Conservation (phyloP, 805 yeast species). For the Candida palmyrensis region DNA sequence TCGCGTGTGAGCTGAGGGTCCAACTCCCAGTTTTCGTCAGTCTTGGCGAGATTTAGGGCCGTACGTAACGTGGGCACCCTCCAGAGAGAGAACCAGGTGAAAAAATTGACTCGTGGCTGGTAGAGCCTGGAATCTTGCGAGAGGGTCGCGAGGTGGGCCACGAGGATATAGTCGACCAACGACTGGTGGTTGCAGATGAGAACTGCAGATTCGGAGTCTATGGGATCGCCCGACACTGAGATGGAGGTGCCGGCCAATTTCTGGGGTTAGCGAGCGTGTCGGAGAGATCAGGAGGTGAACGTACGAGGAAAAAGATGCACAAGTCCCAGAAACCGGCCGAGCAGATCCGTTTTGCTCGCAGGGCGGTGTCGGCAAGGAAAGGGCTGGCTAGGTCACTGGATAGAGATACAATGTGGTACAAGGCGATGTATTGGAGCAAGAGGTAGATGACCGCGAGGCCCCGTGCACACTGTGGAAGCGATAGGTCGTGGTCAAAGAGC, state of each 20-base stretch:
- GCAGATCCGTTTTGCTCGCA: conserved; percentile 12
- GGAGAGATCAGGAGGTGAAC: conserved; percentile 8
- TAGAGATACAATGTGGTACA: conserved; percentile 18
- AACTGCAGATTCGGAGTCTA: conserved; percentile 31
- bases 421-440: conserved; percentile 10
- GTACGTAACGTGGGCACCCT: conserved; percentile 51
- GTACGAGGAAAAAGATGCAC: conserved; percentile 24
- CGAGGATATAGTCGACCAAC: conserved; percentile 56
- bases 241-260: conserved; percentile 33
- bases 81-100: conserved; percentile 69
- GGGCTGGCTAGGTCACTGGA: conserved; percentile 6
- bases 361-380: conserved; percentile 16
- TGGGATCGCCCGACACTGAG: conserved; percentile 37
- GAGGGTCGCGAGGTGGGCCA: conserved; percentile 37
- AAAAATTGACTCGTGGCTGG: conserved; percentile 49
- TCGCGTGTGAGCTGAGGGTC: conserved; percentile 30
- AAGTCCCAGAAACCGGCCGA: conserved; percentile 24
- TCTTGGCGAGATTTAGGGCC: conserved; percentile 41
- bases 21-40: conserved; percentile 70
- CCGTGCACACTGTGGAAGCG: conserved; percentile 5
- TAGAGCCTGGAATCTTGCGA: conserved; percentile 11
- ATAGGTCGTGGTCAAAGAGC: conserved; percentile 12
- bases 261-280: conserved; percentile 12
- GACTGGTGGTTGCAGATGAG: conserved; percentile 63
- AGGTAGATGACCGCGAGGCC: conserved; percentile 14